Percentiles rank a stretch among this genome's conserved stretches.
Conservation (phyloP, 495 filamentous ascomycete genomes). For the Lineolata rhizophorae region DNA sequence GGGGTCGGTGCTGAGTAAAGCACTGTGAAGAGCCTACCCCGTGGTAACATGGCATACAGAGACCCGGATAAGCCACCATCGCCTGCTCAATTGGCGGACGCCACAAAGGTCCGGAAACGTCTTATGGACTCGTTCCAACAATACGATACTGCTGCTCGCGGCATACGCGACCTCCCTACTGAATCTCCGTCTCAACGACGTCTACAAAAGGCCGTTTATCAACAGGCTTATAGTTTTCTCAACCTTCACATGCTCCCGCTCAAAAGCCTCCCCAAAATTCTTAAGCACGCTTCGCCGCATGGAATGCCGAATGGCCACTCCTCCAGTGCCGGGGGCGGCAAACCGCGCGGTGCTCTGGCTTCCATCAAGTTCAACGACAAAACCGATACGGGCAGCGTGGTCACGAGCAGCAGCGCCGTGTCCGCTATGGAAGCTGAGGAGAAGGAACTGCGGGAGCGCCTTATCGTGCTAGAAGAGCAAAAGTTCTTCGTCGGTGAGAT, state of each 20-base stretch:
- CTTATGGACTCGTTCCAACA: slow-evolving; percentile 80
- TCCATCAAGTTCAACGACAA: slow-evolving; percentile 37
- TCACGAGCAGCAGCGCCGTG: slow-evolving; percentile 20
- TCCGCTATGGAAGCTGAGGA: slow-evolving; percentile 68
- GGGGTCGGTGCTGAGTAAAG: too few species aligned
- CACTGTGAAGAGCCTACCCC: slow-evolving; percentile 6
- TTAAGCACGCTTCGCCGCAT: slow-evolving; percentile 43
- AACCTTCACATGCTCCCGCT: slow-evolving; percentile 84
- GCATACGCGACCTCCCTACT: slow-evolving; percentile 58
- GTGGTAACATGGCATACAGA: slow-evolving; percentile 19
- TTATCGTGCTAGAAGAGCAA: slow-evolving; percentile 90
- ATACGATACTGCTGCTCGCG: slow-evolving; percentile 65
- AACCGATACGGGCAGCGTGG: slow-evolving; percentile 21
- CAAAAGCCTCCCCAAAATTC: slow-evolving; percentile 61
- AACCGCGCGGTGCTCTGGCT: slow-evolving; percentile 28
- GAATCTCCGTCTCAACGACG: slow-evolving; percentile 48
- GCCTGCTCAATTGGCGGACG: slow-evolving; percentile 57
- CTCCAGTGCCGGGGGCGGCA: slow-evolving; percentile 16
- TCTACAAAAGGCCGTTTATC: slow-evolving; percentile 69
- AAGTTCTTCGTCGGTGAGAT: slow-evolving; percentile 78
- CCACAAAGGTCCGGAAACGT: slow-evolving; percentile 73
- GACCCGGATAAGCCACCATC: slow-evolving; percentile 53
- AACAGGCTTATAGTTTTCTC: slow-evolving; percentile 63
- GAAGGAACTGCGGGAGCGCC: slow-evolving; percentile 56
- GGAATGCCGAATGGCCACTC: slow-evolving; percentile 9